These are phyloP conservation scores for Trametes gibbosa DNA, from an alignment of 768 basidiomycete species.

Conservation along the genomic window DNA sequence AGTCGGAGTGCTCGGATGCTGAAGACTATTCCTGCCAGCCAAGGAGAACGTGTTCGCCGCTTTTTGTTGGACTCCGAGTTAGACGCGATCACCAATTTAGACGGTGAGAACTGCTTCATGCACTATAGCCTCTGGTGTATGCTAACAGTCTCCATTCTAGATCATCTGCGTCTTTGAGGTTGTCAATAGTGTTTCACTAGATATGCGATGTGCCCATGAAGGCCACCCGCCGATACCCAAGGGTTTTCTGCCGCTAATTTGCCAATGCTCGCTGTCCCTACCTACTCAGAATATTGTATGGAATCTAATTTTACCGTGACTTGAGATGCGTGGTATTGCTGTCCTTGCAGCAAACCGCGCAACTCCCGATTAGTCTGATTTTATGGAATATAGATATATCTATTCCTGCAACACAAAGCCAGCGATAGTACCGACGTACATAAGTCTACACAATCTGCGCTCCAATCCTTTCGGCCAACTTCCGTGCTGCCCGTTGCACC, in stretches of 20 bases:
- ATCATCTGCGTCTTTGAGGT: slow-evolving; percentile 7
- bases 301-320: neutral
- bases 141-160: neutral
- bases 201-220: neutral
- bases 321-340: too few relatives aligned
- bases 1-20: neutral
- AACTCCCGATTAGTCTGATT: neutral
- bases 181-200: neutral
- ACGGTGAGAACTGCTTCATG: neutral
- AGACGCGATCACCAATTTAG: slow-evolving; percentile 5
- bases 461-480: slow-evolving; percentile 48
- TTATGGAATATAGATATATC: neutral
- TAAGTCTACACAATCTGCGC: slow-evolving; percentile 31
- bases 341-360: neutral
- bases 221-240: neutral
- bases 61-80: slow-evolving; percentile 6
- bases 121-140: neutral
- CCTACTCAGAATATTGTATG: neutral
- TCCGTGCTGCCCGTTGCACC: slow-evolving; percentile 54
- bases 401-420: neutral
- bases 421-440: too few relatives aligned
- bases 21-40: neutral
- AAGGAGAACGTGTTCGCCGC: slow-evolving; percentile 12
- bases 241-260: neutral
- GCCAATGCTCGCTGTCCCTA: neutral